Conservation (phyloP, 805 yeast species). For the Barnettozyma sucrosica region DNA sequence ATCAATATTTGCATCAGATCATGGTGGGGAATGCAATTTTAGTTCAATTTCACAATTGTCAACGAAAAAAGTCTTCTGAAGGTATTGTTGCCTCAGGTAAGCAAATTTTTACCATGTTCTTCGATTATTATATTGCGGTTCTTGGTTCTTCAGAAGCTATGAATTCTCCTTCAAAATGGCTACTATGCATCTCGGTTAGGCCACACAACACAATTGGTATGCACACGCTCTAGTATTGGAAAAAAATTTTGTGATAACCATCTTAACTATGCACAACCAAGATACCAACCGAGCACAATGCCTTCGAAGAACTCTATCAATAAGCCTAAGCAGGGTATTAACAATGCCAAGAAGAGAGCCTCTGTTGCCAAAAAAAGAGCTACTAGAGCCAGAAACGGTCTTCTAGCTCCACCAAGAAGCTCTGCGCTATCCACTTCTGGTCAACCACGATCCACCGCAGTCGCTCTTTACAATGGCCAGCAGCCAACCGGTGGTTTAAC, state of each 20-base stretch:
- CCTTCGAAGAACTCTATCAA: conserved; percentile 80
- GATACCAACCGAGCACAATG: conserved; percentile 36
- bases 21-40: too few species aligned
- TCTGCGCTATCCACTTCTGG: conserved; percentile 38
- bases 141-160: too few species aligned
- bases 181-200: too few species aligned
- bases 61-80: too few species aligned
- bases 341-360: conserved; percentile 44
- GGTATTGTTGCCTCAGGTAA: too few species aligned
- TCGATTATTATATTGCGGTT: too few species aligned
- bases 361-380: conserved; percentile 51
- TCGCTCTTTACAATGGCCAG: conserved; percentile 35
- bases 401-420: conserved; percentile 41
- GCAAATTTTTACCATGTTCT: too few species aligned
- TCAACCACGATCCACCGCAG: conserved; percentile 34
- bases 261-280: too few species aligned
- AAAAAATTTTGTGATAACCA: not conserved
- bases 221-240: not conserved
- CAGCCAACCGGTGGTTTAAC: conserved; percentile 32
- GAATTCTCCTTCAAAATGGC: too few species aligned
- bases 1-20: too few species aligned
- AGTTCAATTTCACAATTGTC: too few species aligned
- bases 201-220: not conserved
- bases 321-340: conserved; percentile 62
- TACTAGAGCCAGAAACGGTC: conserved; percentile 39